A percentile compares a stretch with the other conserved stretches of the same genome.
phyloP scores from a whole-genome alignment of 2,329 filamentous ascomycete genomes.

The Paecilomyces sp. region DNA sequence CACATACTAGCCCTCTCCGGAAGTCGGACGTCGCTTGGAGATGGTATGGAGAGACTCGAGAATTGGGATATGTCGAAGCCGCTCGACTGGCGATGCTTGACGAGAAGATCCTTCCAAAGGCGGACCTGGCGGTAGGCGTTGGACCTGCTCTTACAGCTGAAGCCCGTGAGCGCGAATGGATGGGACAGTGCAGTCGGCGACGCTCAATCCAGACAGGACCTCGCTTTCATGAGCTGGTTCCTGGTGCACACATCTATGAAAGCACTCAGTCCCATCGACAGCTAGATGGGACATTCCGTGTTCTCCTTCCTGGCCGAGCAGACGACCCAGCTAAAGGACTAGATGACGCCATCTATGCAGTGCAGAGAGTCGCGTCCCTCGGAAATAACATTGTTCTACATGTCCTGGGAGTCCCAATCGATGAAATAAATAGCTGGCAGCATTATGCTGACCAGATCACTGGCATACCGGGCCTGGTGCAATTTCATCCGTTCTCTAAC shows the following conservation, averaged over 20 bases:
- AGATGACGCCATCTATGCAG: background rate
- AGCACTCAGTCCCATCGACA: background rate
- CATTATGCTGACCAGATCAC: background rate
- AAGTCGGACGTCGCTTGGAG: background rate
- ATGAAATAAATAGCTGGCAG: no score
- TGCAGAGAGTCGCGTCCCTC: background rate
- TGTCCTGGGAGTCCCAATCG: background rate
- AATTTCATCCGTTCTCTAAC: background rate
- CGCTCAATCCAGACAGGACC: background rate
- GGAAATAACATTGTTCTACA: background rate
- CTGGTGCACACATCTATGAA: background rate
- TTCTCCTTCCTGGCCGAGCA: background rate
- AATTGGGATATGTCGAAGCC: background rate
- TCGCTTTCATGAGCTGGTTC: background rate
- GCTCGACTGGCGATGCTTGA: background rate
- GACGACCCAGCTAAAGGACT: background rate
- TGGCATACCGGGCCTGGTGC: background rate
- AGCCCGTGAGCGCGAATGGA: background rate
- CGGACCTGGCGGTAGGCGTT: background rate
- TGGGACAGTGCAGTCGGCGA: background rate
- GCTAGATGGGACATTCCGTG: background rate
- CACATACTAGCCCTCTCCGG: background rate
- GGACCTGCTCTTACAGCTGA: background rate
- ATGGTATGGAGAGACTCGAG: background rate
- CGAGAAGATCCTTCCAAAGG: background rate